Evolutionary conservation across 495 filamentous ascomycete species (phyloP), one percentile per base, ranked within the genome.

Genomic region (Lasiosphaeria miniovina): DNA sequence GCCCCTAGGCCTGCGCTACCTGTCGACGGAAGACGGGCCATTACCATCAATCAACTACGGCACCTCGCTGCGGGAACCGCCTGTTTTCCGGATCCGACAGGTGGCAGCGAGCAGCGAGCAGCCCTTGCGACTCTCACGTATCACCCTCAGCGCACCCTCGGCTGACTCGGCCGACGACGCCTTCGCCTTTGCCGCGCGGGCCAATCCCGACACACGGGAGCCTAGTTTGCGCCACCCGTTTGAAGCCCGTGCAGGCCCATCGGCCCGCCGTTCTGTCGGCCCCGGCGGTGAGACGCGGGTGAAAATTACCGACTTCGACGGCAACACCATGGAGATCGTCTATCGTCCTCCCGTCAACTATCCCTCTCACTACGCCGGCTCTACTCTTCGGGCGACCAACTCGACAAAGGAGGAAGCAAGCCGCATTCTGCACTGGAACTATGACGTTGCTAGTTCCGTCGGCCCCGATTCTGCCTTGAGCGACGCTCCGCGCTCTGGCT

Each of bases 1-100:
- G 60, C 89, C 90, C 0, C 77, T 95, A 17, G 89, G 88, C 24
- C 86, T 94, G 57, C 81, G 81, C 52, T 95, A 84, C 70, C 80
- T 92, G 17, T 74, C 68, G 7, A 67, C 69, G 10, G 72, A 73
- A 15, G 64, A 72, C 59, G 69, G 71, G 11, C 67, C 70, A 50
- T 69, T 69, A 38, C 64, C 74, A 10, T 68, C 69, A 10, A 59
- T 71, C 41, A 64, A 61, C 12, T 77, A 63, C 60, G 75, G 74
- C 17, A 55, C 62, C 36, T 58, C 66, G 6, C 36, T 46, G 14
- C 55, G 61, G 9, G 51, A 55, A 49, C 56, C 59, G 17, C 70
- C 74, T 1, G 40, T 77, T 10, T 78, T 84, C 45, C 68, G 75
- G 59, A 65, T 81, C 43, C 72, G 69, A 17, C 67, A 74, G 56